Evolutionary conservation across 345 rosid genomes (phyloP).

Genomic region (Heritiera fomes): DNA sequence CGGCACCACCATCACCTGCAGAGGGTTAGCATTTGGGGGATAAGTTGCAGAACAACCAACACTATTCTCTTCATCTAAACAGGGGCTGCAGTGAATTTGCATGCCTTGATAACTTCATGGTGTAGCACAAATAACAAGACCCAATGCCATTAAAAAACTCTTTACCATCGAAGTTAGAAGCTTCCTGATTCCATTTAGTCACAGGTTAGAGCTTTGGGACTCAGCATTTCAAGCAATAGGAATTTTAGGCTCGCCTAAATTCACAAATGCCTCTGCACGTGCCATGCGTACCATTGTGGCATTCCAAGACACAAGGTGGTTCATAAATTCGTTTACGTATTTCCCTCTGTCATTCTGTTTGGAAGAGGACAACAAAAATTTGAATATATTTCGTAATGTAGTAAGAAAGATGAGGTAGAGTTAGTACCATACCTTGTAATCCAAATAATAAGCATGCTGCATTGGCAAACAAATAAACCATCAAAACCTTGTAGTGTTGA

Average conservation of each 20-base stretch:
- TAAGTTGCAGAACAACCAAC: background rate
- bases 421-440: conserved; percentile 64
- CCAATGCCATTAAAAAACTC: background rate
- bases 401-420: background rate
- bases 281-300: conserved; percentile 70
- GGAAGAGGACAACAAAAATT: background rate
- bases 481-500: background rate
- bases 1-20: background rate
- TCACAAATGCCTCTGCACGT: conserved; percentile 89
- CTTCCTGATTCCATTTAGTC: background rate
- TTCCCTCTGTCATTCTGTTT: conserved; percentile 71
- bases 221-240: conserved; percentile 59
- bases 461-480: conserved; percentile 20
- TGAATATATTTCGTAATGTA: background rate
- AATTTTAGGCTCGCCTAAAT: conserved; percentile 81
- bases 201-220: background rate
- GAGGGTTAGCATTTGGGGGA: background rate
- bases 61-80: background rate
- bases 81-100: background rate
- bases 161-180: conserved; percentile 1
- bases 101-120: background rate
- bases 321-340: conserved; percentile 67
- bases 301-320: conserved; percentile 90
- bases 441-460: conserved; percentile 96
- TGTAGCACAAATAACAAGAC: background rate